phyloP scores from a whole-genome alignment of 441 rosid species.

The Populus hybrid region DNA sequence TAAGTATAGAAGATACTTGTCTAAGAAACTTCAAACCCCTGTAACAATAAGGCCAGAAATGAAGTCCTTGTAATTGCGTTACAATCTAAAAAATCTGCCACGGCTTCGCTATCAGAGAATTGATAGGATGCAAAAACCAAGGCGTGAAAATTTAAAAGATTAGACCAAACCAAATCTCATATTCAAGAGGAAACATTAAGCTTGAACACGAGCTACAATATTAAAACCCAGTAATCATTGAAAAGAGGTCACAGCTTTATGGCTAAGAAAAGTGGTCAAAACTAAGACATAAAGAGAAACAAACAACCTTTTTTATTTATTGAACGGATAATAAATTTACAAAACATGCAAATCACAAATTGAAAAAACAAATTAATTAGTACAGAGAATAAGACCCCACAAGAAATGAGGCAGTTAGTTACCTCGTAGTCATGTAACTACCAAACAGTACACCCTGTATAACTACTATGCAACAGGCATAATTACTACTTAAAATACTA shows the following conservation, averaged over 20 bases:
- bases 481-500: background rate
- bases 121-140: background rate
- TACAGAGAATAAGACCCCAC: background rate
- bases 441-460: background rate
- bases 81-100: background rate
- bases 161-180: background rate
- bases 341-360: background rate
- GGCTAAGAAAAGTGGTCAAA: background rate
- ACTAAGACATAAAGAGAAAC: background rate
- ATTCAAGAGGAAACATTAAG: constrained; percentile 5
- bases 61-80: background rate
- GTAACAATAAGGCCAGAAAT: background rate
- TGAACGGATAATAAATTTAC: background rate
- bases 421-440: background rate
- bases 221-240: background rate
- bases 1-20: background rate
- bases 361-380: background rate
- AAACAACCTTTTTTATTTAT: background rate
- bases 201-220: background rate
- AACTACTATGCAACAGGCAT: background rate
- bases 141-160: background rate
- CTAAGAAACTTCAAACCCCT: background rate
- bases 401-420: background rate
- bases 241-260: background rate
- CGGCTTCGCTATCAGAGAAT: background rate